phyloP scores from a whole-genome alignment of 176 grass and related monocot genomes.

The Hyparrhenia diplandra region DNA sequence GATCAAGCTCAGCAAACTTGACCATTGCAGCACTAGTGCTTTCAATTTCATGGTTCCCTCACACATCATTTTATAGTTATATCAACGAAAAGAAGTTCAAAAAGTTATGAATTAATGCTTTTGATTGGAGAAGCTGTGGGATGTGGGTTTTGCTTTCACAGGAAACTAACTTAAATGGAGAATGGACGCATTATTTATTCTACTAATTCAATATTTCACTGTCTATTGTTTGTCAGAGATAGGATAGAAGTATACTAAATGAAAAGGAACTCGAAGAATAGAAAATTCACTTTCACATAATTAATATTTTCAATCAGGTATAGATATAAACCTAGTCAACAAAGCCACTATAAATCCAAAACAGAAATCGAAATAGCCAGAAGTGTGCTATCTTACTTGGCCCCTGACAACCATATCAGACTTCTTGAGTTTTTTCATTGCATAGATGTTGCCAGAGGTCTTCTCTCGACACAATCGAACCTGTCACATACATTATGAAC shows the following conservation, averaged over 20 bases:
- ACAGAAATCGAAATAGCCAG: slow-evolving; percentile 14
- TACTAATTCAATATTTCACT: background rate
- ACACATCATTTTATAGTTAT: too few relatives aligned
- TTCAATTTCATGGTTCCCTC: background rate
- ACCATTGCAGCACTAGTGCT: background rate
- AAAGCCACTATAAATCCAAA: background rate
- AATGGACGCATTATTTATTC: background rate
- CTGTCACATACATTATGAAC: slow-evolving; percentile 44
- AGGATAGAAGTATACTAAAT: background rate
- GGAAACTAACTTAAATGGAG: background rate
- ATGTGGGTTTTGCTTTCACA: background rate
- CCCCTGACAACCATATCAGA: slow-evolving; percentile 98
- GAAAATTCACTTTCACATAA: background rate
- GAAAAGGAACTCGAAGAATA: background rate
- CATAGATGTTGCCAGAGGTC: slow-evolving; percentile 87
- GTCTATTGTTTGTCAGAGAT: background rate
- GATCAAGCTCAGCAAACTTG: background rate
- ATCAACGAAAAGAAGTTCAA: too few relatives aligned
- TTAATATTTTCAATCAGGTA: background rate
- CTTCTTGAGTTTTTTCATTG: slow-evolving; percentile 99
- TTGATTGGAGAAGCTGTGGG: background rate
- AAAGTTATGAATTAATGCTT: background rate
- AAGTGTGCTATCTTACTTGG: slow-evolving; percentile 67
- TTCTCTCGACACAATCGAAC: slow-evolving; percentile 91
- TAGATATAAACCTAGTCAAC: background rate